Evolutionary conservation across 805 yeast genomes (phyloP), one percentile per base, ranked within the genome.

Genomic region (Ogataea nonfermentans): DNA sequence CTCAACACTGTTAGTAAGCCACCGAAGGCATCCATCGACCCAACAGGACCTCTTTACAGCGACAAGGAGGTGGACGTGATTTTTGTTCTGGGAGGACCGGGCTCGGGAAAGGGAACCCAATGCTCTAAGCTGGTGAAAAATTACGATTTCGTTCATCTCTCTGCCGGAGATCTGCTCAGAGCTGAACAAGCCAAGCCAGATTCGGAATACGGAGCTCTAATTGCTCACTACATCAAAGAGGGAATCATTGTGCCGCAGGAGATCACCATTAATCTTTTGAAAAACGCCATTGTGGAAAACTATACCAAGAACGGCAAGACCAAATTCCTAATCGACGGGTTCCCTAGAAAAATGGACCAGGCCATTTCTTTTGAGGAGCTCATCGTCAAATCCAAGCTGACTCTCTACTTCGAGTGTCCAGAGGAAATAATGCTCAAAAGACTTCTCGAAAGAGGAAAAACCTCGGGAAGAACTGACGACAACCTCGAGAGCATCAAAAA

Each of bases 341-440:
- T 93, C 75, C 99, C 99, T 34, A 78, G 98, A 61, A 88, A 90
- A 62, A 91, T 93, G 97, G 98, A 93, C 65, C 99, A 91, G 69
- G 98, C 98, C 0, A 44, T 84, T 28, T 84, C 91, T n/a, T 91
- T 91, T 61, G 98, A 91, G 66, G 78, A 84, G 27, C 69, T 78
- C 57, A 62, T 80, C 53, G 93, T 79, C 55, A 82, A 73, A 62
- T 82, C 86, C 47, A 70, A 78, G 17, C 76, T 83, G 63, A 79
- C 85, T 2, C 67, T 85, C 29, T 85, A 81, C 64, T 85, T 85
- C 56, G 89, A 84, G 49, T 85, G 95, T 61, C 86, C 91, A 1
- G 93, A 84, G 62, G 57, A 66, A 28, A 84, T 87, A 39, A 90
- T 91, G 97, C 71, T 89, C 50, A 66, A 76, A 49, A 80, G 99